Percentiles rank a stretch among this genome's conserved stretches.
Conservation (phyloP, 2,329 filamentous ascomycete species). For the Neoscytalidium dimidiatum region DNA sequence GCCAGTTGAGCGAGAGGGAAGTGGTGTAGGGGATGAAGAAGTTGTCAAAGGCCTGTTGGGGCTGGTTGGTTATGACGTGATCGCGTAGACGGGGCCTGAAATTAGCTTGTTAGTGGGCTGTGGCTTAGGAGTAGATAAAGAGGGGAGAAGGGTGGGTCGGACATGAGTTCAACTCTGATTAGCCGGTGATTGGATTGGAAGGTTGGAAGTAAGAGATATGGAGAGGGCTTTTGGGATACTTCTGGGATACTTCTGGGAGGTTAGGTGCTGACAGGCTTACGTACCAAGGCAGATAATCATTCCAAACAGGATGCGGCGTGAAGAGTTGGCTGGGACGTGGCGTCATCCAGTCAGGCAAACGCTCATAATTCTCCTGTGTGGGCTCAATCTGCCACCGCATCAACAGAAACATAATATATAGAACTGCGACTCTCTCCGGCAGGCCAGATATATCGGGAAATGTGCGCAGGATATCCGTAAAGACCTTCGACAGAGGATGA, state of each 20-base stretch:
- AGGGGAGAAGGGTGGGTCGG: not conserved
- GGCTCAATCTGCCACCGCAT: constrained; percentile 83
- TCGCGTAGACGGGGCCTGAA: constrained; percentile 70
- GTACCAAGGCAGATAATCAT: constrained; percentile 76
- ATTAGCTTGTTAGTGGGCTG: constrained; percentile 18
- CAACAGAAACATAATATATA: constrained; percentile 84
- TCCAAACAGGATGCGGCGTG: constrained; percentile 74
- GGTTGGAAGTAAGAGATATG: not conserved
- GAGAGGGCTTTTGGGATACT: too few relatives aligned
- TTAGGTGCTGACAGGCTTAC: constrained; percentile 12
- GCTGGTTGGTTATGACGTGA: constrained; percentile 40
- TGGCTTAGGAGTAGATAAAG: not conserved
- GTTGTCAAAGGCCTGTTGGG: constrained; percentile 66
- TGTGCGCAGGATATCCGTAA: constrained; percentile 81
- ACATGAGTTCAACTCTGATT: too few relatives aligned
- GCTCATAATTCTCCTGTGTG: constrained; percentile 75
- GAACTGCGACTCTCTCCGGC: constrained; percentile 77
- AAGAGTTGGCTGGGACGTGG: constrained; percentile 68
- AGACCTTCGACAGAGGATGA: constrained; percentile 80
- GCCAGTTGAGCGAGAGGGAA: constrained; percentile 80
- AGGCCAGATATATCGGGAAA: constrained; percentile 78
- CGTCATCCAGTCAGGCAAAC: constrained; percentile 71
- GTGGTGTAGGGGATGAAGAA: constrained; percentile 83
- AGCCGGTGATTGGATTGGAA: not conserved
- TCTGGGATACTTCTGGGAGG: not conserved